Evolutionary conservation across 2,329 filamentous ascomycete genomes (phyloP).

Genomic region (Hortaea werneckii): DNA sequence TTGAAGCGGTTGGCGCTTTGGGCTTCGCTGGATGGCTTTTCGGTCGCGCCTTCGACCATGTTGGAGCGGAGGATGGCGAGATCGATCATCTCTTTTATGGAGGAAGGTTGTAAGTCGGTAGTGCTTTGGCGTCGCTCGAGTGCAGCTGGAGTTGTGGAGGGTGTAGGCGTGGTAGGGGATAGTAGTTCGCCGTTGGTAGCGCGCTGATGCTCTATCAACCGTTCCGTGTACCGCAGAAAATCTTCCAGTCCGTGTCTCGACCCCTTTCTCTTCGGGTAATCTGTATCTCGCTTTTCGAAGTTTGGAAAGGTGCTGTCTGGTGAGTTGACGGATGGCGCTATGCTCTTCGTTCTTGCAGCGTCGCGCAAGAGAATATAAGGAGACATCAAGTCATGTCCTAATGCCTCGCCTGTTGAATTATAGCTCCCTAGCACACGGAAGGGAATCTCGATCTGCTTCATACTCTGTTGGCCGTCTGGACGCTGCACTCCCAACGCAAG

Average conservation of each 20-base stretch:
- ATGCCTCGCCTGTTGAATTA: constrained; percentile 74
- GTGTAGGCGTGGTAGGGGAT: constrained; percentile 57
- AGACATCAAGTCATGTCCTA: constrained; percentile 88
- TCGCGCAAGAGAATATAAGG: constrained; percentile 86
- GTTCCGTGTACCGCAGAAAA: constrained; percentile 68
- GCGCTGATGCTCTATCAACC: constrained; percentile 53
- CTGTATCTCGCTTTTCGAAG: constrained; percentile 9
- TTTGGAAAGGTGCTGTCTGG: constrained; percentile 6
- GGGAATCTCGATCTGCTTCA: constrained; percentile 83
- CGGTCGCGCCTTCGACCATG: constrained; percentile 56
- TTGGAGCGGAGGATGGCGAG: constrained; percentile 73
- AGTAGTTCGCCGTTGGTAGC: constrained; percentile 52
- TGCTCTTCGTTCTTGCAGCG: constrained; percentile 49
- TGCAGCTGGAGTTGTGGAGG: constrained; percentile 44
- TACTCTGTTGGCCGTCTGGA: constrained; percentile 60
- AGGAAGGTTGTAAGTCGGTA: constrained; percentile 41
- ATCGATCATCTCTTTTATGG: constrained; percentile 76
- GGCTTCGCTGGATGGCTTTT: constrained; percentile 20
- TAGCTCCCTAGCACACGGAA: constrained; percentile 91
- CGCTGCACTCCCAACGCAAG: constrained; percentile 86
- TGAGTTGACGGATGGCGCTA: constrained; percentile 20
- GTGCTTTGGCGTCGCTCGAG: constrained; percentile 24
- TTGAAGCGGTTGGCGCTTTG: constrained; percentile 89
- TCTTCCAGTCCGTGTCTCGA: constrained; percentile 41
- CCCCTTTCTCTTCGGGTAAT: constrained; percentile 31